Evolutionary conservation across 2,329 filamentous ascomycete species (phyloP).

Genomic region (Hymenoscyphus scutula): DNA sequence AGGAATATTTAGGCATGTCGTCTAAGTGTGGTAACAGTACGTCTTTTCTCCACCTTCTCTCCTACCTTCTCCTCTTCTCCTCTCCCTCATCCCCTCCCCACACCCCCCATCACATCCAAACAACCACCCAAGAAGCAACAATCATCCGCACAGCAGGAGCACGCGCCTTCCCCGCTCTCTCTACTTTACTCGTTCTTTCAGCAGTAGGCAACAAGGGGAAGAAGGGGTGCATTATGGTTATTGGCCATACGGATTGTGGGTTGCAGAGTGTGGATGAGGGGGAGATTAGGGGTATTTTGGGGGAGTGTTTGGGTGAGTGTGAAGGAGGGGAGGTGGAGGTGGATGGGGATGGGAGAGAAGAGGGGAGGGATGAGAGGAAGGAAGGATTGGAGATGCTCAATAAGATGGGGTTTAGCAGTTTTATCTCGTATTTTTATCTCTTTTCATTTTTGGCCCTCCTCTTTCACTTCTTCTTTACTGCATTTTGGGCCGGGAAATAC

Average conservation of each 20-base stretch:
- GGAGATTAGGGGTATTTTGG: too few species aligned
- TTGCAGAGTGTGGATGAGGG: conserved; percentile 25
- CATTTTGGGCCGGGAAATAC: too few species aligned
- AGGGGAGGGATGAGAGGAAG: neutral
- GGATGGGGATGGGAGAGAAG: too few species aligned
- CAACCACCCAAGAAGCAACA: conserved; percentile 23
- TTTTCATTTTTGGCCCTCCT: too few species aligned
- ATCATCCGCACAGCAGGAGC: conserved; percentile 29
- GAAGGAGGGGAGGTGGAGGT: too few species aligned
- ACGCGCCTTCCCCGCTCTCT: conserved; percentile 25
- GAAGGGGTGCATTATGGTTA: conserved; percentile 27
- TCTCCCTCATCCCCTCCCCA: too few species aligned
- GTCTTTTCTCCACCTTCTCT: neutral
- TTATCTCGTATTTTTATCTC: conserved; percentile 24
- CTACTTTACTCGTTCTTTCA: conserved; percentile 25
- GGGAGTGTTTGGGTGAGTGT: too few species aligned
- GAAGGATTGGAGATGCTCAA: conserved; percentile 13
- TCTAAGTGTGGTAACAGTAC: conserved; percentile 15
- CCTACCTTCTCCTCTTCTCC: neutral
- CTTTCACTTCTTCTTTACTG: too few species aligned
- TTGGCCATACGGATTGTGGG: conserved; percentile 29
- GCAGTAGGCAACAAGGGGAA: conserved; percentile 28
- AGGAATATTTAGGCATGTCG: conserved; percentile 28
- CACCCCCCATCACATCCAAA: too few species aligned
- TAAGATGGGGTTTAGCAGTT: conserved; percentile 22